phyloP scores from a whole-genome alignment of 257 asterid genomes.

The Fraxinus cuspidata region DNA sequence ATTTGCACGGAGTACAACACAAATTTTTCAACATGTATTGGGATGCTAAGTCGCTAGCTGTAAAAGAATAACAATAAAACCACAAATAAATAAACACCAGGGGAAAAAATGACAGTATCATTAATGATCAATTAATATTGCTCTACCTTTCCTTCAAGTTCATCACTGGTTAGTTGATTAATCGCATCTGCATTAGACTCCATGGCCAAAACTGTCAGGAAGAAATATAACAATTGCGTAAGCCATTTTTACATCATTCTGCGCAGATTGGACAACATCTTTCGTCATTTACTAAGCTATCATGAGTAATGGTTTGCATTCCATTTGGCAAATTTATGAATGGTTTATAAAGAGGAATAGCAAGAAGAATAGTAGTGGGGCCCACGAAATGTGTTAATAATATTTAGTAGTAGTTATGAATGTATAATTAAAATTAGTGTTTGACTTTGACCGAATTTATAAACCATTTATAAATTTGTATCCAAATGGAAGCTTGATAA shows the following conservation, averaged over 20 bases:
- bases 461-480: too few relatives aligned
- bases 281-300: not conserved
- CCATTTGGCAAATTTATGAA: too few relatives aligned
- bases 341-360: too few relatives aligned
- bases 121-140: not conserved
- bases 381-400: too few relatives aligned
- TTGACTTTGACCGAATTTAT: too few relatives aligned
- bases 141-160: conserved; percentile 93
- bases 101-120: not conserved
- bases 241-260: conserved; percentile 21
- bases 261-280: not conserved
- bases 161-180: conserved; percentile 75
- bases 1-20: not conserved
- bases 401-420: too few relatives aligned
- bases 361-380: too few relatives aligned
- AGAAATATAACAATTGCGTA: conserved; percentile 8
- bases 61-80: not conserved
- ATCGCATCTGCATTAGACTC: conserved; percentile 95
- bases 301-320: not conserved
- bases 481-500: not conserved
- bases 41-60: not conserved
- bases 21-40: not conserved
- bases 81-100: not conserved
- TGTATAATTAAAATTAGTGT: too few relatives aligned
- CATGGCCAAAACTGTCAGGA: conserved; percentile 75